Conservation (phyloP, 2,329 filamentous ascomycete genomes). For the Parascedosporium putredinis region DNA sequence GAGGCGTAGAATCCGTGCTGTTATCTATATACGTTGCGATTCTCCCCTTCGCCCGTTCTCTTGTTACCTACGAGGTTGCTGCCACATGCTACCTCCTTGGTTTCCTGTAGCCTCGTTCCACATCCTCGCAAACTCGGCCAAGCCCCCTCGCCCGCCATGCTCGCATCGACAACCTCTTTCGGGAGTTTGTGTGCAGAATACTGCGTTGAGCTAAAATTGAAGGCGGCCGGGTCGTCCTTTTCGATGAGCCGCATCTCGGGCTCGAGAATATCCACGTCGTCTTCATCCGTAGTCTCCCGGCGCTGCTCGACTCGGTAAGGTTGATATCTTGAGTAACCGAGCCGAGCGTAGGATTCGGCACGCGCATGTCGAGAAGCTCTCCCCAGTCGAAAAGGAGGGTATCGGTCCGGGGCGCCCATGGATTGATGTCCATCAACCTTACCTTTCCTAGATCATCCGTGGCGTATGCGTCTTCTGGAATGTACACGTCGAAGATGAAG, state of each 20-base stretch:
- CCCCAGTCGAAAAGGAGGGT: slow-evolving; percentile 82
- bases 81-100: slow-evolving; percentile 29
- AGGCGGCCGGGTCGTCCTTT: slow-evolving; percentile 78
- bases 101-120: slow-evolving; percentile 54
- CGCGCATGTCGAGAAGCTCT: slow-evolving; percentile 66
- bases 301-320: slow-evolving; percentile 23
- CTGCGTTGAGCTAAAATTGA: slow-evolving; percentile 72
- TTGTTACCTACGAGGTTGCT: slow-evolving; percentile 15
- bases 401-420: slow-evolving; percentile 86
- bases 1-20: neutral
- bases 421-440: slow-evolving; percentile 87
- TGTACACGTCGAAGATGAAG: slow-evolving; percentile 88
- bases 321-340: slow-evolving; percentile 18
- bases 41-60: neutral
- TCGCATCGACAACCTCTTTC: slow-evolving; percentile 75
- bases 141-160: slow-evolving; percentile 59
- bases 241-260: slow-evolving; percentile 77
- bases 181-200: slow-evolving; percentile 95
- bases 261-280: slow-evolving; percentile 32
- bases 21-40: neutral
- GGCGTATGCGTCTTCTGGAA: slow-evolving; percentile 54
- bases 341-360: slow-evolving; percentile 47
- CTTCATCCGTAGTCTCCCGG: slow-evolving; percentile 27
- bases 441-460: slow-evolving; percentile 58
- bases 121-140: slow-evolving; percentile 69